Conservation (phyloP, 2,329 filamentous ascomycete species). For the Penicillium janthinellum region DNA sequence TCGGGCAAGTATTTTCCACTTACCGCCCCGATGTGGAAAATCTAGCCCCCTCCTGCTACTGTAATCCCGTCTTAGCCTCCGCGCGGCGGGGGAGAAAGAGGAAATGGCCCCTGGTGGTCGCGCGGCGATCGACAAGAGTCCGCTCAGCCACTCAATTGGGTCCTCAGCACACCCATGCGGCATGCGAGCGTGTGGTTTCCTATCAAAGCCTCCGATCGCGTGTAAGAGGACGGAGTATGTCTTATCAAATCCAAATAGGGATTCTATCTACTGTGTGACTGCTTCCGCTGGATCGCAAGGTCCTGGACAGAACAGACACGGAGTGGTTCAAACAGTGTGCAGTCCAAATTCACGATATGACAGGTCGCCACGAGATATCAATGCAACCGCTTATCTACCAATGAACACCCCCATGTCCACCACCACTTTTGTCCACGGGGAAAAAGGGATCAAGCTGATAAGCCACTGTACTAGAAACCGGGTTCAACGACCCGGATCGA, state of each 20-base stretch:
- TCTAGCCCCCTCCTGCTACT: background rate
- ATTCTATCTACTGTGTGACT: background rate
- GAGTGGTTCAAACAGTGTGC: background rate
- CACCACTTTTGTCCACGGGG: background rate
- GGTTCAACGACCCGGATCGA: background rate
- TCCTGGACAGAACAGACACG: conserved; percentile 2
- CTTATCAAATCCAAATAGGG: background rate
- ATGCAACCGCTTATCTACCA: conserved; percentile 2
- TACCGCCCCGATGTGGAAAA: conserved; percentile 5
- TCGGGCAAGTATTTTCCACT: background rate
- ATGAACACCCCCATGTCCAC: background rate
- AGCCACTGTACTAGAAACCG: background rate
- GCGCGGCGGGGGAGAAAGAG: conserved; percentile 3
- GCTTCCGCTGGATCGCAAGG: no score
- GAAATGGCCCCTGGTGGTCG: conserved; percentile 2
- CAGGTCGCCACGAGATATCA: background rate
- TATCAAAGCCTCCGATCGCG: background rate
- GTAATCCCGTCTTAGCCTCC: background rate
- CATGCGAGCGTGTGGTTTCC: background rate
- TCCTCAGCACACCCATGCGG: background rate
- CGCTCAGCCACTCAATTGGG: background rate
- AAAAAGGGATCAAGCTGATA: background rate
- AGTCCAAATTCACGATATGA: background rate
- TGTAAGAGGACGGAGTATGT: background rate
- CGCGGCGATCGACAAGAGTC: background rate